phyloP scores from a whole-genome alignment of 2,329 filamentous ascomycete genomes.

The Onygenales sp. region DNA sequence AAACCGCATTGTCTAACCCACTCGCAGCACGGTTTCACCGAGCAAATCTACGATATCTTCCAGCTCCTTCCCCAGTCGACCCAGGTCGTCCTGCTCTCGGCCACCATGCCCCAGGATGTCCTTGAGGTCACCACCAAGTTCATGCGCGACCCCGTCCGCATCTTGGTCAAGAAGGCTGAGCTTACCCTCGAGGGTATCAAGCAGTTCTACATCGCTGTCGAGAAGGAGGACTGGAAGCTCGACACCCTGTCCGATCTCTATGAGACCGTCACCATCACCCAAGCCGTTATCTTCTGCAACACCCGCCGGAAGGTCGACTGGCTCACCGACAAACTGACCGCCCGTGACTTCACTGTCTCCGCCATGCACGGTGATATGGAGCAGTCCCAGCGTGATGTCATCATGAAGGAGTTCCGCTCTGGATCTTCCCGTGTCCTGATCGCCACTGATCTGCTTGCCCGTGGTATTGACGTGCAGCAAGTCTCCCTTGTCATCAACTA shows the following conservation, averaged over 20 bases:
- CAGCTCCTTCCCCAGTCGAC: slow-evolving; percentile 95
- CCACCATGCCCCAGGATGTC: slow-evolving; percentile 98
- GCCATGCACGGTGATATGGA: slow-evolving; percentile 99
- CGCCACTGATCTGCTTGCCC: slow-evolving; percentile 91
- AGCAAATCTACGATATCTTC: slow-evolving; percentile 99
- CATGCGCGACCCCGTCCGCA: slow-evolving; percentile 98
- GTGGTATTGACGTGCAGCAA: slow-evolving; percentile 99
- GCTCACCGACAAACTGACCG: slow-evolving; percentile 98
- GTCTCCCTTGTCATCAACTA: slow-evolving; percentile 99
- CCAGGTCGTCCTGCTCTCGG: slow-evolving; percentile 95
- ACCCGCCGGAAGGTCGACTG: slow-evolving; percentile 99
- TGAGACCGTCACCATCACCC: slow-evolving; percentile 98
- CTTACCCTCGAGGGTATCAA: slow-evolving; percentile 99
- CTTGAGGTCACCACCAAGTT: slow-evolving; percentile 99
- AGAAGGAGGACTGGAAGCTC: slow-evolving; percentile 99
- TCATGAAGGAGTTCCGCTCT: slow-evolving; percentile 99
- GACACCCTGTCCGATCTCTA: slow-evolving; percentile 98
- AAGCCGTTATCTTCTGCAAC: slow-evolving; percentile 99
- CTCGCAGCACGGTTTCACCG: slow-evolving; percentile 78
- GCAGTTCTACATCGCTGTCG: slow-evolving; percentile 99
- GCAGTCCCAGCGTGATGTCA: slow-evolving; percentile 92
- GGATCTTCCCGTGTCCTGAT: slow-evolving; percentile 98
- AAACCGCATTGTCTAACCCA: not conserved
- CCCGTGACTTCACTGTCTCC: slow-evolving; percentile 97
- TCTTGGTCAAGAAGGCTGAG: slow-evolving; percentile 99